Evolutionary conservation across 495 filamentous ascomycete species (phyloP).

Genomic region (Friedmanniomyces endolithicus): DNA sequence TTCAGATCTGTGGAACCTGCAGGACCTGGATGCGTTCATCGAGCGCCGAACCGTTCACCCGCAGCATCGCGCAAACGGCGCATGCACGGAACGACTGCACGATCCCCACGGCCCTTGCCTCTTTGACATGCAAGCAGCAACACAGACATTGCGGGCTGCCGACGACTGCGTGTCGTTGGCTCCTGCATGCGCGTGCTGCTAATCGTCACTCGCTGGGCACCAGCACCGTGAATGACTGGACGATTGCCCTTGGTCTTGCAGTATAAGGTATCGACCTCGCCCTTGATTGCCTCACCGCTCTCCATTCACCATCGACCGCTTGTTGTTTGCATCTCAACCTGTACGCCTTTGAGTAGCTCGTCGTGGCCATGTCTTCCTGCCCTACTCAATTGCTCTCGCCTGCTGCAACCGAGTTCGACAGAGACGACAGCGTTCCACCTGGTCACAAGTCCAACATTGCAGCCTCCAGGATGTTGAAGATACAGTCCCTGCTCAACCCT

Average conservation of each 20-base stretch:
- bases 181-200: conserved; percentile 6
- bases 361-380: conserved; percentile 3
- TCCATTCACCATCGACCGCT: neutral
- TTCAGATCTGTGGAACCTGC: conserved; percentile 10
- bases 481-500: conserved; percentile 15
- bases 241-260: neutral
- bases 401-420: conserved; percentile 1
- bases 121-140: neutral
- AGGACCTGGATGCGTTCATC: conserved; percentile 5
- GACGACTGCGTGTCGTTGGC: conserved; percentile 6
- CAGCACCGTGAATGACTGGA: conserved; percentile 8
- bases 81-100: neutral
- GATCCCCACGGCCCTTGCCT: neutral
- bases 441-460: neutral
- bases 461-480: conserved; percentile 11
- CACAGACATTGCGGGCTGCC: conserved; percentile 15
- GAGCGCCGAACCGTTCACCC: conserved; percentile 12
- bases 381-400: conserved; percentile 4
- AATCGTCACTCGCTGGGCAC: conserved; percentile 2
- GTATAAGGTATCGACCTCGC: conserved; percentile 15
- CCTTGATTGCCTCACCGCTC: conserved; percentile 12
- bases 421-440: neutral
- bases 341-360: neutral
- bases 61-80: conserved; percentile 5
- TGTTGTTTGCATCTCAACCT: neutral